Evolutionary conservation across 169 alveolate species (phyloP).

Genomic region (Hepatocystis sp.): DNA sequence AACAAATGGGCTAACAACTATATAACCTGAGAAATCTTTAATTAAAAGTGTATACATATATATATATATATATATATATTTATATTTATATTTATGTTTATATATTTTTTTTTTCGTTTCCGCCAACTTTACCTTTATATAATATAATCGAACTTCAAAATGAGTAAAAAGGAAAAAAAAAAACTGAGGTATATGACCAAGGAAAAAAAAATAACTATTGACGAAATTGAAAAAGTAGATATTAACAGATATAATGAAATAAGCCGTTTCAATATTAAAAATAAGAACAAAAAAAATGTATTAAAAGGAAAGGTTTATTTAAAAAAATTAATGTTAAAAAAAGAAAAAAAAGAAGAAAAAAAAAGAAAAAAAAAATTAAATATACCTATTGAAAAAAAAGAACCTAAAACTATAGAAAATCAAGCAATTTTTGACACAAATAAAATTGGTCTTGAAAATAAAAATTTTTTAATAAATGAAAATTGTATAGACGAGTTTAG

Average conservation of each 20-base stretch:
- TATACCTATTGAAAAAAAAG: conserved; percentile 68
- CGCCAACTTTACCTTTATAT: too few relatives aligned
- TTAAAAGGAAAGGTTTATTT: conserved; percentile 60
- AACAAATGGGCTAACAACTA: too few relatives aligned
- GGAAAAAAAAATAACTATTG: conserved; percentile 47
- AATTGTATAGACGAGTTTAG: conserved; percentile 91
- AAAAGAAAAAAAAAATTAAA: conserved; percentile 45
- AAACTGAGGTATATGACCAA: conserved; percentile 61
- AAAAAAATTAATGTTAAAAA: conserved; percentile 52
- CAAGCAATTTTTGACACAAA: conserved; percentile 58
- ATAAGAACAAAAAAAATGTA: conserved; percentile 56
- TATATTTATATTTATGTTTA: not conserved
- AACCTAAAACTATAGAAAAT: conserved; percentile 58
- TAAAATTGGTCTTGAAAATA: conserved; percentile 47
- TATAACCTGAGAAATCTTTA: not conserved
- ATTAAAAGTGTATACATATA: not conserved
- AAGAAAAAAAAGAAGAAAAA: conserved; percentile 70
- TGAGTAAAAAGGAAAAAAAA: conserved; percentile 54
- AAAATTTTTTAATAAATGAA: conserved; percentile 56
- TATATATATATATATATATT: not conserved
- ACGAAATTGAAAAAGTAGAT: conserved; percentile 72
- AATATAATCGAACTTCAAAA: too few relatives aligned
- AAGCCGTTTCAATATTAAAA: conserved; percentile 24
- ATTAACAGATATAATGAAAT: conserved; percentile 34
- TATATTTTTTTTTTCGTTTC: too few relatives aligned